Evolutionary conservation across 2,329 filamentous ascomycete genomes (phyloP), one percentile per base, ranked within the genome.

Genomic region (Ophiostoma piceae): DNA sequence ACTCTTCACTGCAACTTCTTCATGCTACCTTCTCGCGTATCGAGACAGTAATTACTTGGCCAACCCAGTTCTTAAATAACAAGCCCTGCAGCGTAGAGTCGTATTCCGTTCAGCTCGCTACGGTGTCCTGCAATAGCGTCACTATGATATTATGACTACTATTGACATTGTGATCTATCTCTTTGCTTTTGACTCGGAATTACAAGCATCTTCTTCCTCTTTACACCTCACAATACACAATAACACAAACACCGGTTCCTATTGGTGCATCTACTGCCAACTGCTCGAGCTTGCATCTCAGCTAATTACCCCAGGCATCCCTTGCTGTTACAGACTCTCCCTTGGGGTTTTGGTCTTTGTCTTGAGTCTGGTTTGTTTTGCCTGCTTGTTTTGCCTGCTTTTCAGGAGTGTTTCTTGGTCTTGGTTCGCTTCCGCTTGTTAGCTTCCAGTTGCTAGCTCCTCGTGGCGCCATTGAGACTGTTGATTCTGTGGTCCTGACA

Each of bases 241-340:
- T 26, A 26, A 22, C n/a, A 26, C 51, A 8, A 16, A 26, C 1
- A 19, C 16, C 7, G 47, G n/a, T 22, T 19, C 26, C 51, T 4
- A 57, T 57, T 57, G 51, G 51, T 26, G 51, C 51, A 12, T 57
- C 11, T 26, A 22, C 51, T 57, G 22, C 9, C 11, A 11, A 9
- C 19, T 29, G 26, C 26, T 29, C 26, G 26, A 29, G 43, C 37
- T 19, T 54, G 47, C 14, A 54, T 12, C 43, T 47, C 43, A 47
- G 22, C 51, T 57, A 57, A 57, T 57, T 57, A 57, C 51, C 51
- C 51, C 51, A 57, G 6, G 51, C 22, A 57, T 26, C 51, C 51
- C 51, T 57, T 57, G 51, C 51, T 57, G 51, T 57, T 29, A 57
- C n/a, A 57, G 51, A 57, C n/a, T 57, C 22, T 57, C 51, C 51